A percentile compares a stretch with the other conserved stretches of the same genome.
Evolutionary conservation across 148 eudicot species (phyloP).

Genomic region (Cornus suecica): DNA sequence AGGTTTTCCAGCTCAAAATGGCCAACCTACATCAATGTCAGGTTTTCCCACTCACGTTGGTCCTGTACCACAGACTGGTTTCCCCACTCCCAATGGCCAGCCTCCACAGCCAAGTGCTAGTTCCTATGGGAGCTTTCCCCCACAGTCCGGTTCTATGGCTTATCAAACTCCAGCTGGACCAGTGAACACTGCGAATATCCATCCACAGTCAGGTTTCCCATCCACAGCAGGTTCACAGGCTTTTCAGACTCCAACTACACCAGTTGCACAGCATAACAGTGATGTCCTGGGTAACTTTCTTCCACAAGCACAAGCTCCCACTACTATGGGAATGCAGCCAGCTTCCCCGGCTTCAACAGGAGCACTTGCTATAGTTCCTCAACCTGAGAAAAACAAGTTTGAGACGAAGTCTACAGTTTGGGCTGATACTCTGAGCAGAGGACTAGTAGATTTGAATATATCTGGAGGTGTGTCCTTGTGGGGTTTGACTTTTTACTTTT

Average conservation of each 20-base stretch:
- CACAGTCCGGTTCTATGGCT: conserved; percentile 29
- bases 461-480: conserved; percentile 74
- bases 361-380: conserved; percentile 54
- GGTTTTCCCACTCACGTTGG: conserved; percentile 4
- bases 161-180: conserved; percentile 36
- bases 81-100: conserved; percentile 21
- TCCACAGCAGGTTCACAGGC: conserved; percentile 25
- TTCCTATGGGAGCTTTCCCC: conserved; percentile 29
- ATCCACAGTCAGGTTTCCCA: conserved; percentile 31
- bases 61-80: conserved; percentile 18
- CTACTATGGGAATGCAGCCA: conserved; percentile 31
- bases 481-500: background rate
- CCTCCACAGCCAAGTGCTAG: conserved; percentile 21
- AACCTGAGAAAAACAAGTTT: conserved; percentile 65
- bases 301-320: conserved; percentile 34
- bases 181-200: conserved; percentile 29
- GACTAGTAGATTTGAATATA: conserved; percentile 85
- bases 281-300: conserved; percentile 24
- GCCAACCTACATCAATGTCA: conserved; percentile 2
- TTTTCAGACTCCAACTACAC: conserved; percentile 24
- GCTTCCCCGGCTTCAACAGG: conserved; percentile 38
- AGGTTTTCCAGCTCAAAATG: conserved; percentile 14
- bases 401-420: conserved; percentile 90
- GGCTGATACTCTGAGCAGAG: conserved; percentile 92
- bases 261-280: conserved; percentile 26